Conservation (phyloP, 1,284 basidiomycete species). For the Peniophora sp. region DNA sequence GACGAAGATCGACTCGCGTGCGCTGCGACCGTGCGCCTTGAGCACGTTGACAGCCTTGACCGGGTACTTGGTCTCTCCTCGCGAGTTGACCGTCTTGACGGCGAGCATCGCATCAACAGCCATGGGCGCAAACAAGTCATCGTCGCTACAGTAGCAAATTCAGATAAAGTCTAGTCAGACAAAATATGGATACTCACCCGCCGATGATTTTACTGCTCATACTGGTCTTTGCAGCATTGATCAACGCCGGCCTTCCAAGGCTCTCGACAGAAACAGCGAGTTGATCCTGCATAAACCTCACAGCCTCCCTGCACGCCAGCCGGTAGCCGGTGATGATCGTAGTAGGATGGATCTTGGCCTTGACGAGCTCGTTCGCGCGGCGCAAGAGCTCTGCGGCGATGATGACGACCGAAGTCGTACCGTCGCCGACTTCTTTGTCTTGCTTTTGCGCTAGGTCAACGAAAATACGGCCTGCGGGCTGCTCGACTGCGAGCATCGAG, state of each 20-base stretch:
- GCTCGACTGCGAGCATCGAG: constrained; percentile 85
- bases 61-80: constrained; percentile 97
- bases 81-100: constrained; percentile 90
- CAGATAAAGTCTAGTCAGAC: constrained; percentile 1
- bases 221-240: constrained; percentile 97
- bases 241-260: constrained; percentile 84
- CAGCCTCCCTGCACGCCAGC: constrained; percentile 94
- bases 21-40: constrained; percentile 96
- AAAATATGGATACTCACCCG: constrained; percentile 53
- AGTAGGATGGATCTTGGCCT: constrained; percentile 98
- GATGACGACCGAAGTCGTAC: constrained; percentile 98
- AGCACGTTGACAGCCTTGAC: constrained; percentile 99
- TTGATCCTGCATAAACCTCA: constrained; percentile 98
- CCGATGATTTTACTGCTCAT: constrained; percentile 99
- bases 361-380: constrained; percentile 96
- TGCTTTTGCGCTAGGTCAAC: constrained; percentile 99
- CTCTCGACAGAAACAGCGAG: constrained; percentile 92
- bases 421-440: constrained; percentile 99
- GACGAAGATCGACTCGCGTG: constrained; percentile 91
- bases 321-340: constrained; percentile 99
- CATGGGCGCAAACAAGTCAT: constrained; percentile 97
- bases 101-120: constrained; percentile 99
- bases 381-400: constrained; percentile 93
- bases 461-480: constrained; percentile 93
- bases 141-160: constrained; percentile 57